Conservation (phyloP, 2,329 filamentous ascomycete species). For the Alternaria solani region DNA sequence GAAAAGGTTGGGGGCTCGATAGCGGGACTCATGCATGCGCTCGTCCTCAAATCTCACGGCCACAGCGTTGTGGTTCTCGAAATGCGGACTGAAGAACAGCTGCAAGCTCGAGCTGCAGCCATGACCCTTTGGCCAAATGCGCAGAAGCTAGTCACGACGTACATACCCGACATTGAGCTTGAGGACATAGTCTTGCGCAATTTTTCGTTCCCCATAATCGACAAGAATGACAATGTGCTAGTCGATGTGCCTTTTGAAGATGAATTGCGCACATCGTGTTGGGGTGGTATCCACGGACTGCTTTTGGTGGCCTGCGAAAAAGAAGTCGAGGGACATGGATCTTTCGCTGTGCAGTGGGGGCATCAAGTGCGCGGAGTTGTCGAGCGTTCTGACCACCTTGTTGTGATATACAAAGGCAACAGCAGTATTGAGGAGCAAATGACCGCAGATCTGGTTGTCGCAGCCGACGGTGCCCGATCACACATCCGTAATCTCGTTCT, state of each 20-base stretch:
- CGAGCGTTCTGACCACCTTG: slow-evolving; percentile 11
- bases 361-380: slow-evolving; percentile 8
- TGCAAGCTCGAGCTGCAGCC: slow-evolving; percentile 28
- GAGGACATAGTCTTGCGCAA: slow-evolving; percentile 17
- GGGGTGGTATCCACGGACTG: slow-evolving; percentile 21
- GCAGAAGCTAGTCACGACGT: slow-evolving; percentile 20
- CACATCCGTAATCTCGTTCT: slow-evolving; percentile 19
- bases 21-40: slow-evolving; percentile 31
- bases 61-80: slow-evolving; percentile 25
- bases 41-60: slow-evolving; percentile 27
- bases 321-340: neutral
- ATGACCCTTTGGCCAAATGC: slow-evolving; percentile 25
- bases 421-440: neutral
- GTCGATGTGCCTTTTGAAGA: slow-evolving; percentile 7
- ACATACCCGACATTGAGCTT: slow-evolving; percentile 13
- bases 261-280: slow-evolving; percentile 24
- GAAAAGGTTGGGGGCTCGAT: slow-evolving; percentile 27
- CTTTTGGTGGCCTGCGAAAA: slow-evolving; percentile 19
- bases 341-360: slow-evolving; percentile 11
- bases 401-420: slow-evolving; percentile 7
- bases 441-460: slow-evolving; percentile 23
- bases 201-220: slow-evolving; percentile 18
- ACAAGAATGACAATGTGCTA: slow-evolving; percentile 14
- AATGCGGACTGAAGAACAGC: slow-evolving; percentile 10
- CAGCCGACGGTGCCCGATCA: slow-evolving; percentile 29